These are phyloP conservation scores for Aureobasidium sp. DNA, from an alignment of 2,329 filamentous ascomycete genomes.

Conservation along the genomic window DNA sequence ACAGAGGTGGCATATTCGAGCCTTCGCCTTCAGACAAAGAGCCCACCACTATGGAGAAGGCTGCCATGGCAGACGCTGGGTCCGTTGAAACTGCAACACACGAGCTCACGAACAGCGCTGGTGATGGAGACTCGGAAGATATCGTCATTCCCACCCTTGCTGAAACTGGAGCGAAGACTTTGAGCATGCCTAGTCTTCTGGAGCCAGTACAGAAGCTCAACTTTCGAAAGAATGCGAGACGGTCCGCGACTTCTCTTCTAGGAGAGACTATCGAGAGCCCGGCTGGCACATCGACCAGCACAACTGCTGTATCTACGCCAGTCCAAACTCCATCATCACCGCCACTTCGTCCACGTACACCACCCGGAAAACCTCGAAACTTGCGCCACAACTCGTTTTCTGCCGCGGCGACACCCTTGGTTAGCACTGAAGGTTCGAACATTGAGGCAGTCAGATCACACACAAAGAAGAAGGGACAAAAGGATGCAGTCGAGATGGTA, in stretches of 20 bases:
- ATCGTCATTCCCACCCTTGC: conserved; percentile 3
- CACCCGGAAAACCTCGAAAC: conserved; percentile 42
- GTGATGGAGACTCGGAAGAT: conserved; percentile 3
- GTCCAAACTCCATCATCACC: conserved; percentile 10
- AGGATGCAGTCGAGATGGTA: conserved; percentile 42
- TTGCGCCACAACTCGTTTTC: conserved; percentile 56
- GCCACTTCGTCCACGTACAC: conserved; percentile 14
- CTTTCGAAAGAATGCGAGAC: conserved; percentile 13
- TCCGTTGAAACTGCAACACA: conserved; percentile 4
- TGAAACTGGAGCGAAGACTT: conserved; percentile 15
- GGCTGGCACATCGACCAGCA: conserved; percentile 13
- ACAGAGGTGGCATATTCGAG: conserved; percentile 76
- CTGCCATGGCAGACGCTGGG: background rate
- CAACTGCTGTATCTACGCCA: background rate
- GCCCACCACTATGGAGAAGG: conserved; percentile 3
- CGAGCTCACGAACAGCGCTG: conserved; percentile 1
- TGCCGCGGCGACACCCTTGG: conserved; percentile 52
- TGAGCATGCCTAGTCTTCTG: conserved; percentile 19
- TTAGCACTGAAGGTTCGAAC: conserved; percentile 58
- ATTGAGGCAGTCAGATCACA: conserved; percentile 44
- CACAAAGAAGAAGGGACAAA: conserved; percentile 47
- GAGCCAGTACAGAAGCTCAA: conserved; percentile 13
- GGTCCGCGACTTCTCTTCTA: conserved; percentile 20
- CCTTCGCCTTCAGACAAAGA: conserved; percentile 7
- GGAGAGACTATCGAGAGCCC: conserved; percentile 17